These are phyloP conservation scores for Aspergillus steynii DNA, from an alignment of 495 filamentous ascomycete species.

Conservation along the genomic window DNA sequence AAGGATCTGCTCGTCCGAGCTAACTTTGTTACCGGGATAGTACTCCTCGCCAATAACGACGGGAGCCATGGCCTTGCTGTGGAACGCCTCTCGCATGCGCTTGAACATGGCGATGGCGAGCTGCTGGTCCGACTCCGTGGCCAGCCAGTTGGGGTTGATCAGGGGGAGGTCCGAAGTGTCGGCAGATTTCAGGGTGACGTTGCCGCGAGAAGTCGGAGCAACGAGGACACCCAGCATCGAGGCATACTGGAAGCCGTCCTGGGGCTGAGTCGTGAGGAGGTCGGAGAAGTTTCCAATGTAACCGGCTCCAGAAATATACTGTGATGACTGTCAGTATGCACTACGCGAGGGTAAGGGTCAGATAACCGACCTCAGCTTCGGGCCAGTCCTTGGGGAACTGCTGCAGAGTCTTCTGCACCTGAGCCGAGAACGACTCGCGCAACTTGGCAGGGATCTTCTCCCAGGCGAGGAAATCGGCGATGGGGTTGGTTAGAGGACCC, in stretches of 20 bases:
- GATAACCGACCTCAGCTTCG: background rate
- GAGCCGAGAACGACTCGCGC: background rate
- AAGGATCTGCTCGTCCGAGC: conserved; percentile 1
- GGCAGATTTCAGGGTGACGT: background rate
- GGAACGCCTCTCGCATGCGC: conserved; percentile 2
- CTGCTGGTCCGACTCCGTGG: background rate
- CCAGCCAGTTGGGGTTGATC: conserved; percentile 5
- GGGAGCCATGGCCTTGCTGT: background rate
- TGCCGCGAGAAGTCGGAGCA: background rate
- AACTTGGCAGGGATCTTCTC: conserved; percentile 2
- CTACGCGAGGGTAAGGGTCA: background rate
- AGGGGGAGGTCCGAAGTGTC: background rate
- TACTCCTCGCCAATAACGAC: conserved; percentile 1
- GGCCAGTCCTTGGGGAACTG: conserved; percentile 1
- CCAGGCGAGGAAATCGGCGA: background rate
- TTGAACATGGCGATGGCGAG: background rate
- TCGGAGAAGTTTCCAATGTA: conserved; percentile 1
- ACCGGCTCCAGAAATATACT: background rate
- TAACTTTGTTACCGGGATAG: background rate
- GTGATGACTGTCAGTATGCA: background rate
- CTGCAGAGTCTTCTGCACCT: background rate
- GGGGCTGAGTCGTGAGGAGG: background rate
- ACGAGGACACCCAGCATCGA: background rate
- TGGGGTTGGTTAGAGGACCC: background rate
- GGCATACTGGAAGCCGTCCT: background rate